Percentiles rank a stretch among this genome's conserved stretches.
Conservation (phyloP, 2,329 filamentous ascomycete genomes). For the Ophiocordyceps camponoti-leonardi region DNA sequence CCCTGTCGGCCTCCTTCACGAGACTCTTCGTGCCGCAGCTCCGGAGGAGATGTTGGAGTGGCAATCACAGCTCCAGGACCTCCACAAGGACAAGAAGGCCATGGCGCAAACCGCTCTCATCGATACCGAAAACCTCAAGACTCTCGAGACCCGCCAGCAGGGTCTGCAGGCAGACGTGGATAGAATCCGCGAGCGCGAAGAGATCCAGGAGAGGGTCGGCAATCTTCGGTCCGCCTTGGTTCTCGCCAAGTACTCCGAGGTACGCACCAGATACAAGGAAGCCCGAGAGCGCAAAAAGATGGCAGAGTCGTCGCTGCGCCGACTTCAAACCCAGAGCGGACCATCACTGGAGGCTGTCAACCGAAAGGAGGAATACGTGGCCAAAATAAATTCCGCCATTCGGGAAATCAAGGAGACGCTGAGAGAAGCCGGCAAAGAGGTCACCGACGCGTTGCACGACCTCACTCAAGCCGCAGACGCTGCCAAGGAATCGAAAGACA, state of each 20-base stretch:
- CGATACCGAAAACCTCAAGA: slow-evolving; percentile 45
- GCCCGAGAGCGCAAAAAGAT: slow-evolving; percentile 37
- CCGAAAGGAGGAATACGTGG: slow-evolving; percentile 50
- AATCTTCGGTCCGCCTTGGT: slow-evolving; percentile 49
- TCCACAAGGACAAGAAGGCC: slow-evolving; percentile 51
- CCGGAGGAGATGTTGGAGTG: slow-evolving; percentile 62
- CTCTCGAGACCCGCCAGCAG: slow-evolving; percentile 55
- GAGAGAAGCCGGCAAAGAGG: slow-evolving; percentile 30
- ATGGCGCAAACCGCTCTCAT: slow-evolving; percentile 38
- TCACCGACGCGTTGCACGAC: slow-evolving; percentile 3
- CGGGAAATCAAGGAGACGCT: slow-evolving; percentile 35
- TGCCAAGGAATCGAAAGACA: slow-evolving; percentile 23
- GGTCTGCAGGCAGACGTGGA: slow-evolving; percentile 69
- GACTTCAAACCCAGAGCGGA: slow-evolving; percentile 39
- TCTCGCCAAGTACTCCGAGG: slow-evolving; percentile 44
- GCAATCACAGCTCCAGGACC: slow-evolving; percentile 56
- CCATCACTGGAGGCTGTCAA: slow-evolving; percentile 56
- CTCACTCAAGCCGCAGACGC: slow-evolving; percentile 17
- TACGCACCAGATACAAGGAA: slow-evolving; percentile 26
- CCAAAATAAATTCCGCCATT: slow-evolving; percentile 37
- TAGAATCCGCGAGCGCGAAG: slow-evolving; percentile 57
- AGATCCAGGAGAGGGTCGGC: slow-evolving; percentile 45
- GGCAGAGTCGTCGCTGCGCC: slow-evolving; percentile 37
- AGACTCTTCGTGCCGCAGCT: slow-evolving; percentile 80
- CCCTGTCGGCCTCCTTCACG: slow-evolving; percentile 63